phyloP scores from a whole-genome alignment of 768 basidiomycete genomes.

The Mycena crocata region DNA sequence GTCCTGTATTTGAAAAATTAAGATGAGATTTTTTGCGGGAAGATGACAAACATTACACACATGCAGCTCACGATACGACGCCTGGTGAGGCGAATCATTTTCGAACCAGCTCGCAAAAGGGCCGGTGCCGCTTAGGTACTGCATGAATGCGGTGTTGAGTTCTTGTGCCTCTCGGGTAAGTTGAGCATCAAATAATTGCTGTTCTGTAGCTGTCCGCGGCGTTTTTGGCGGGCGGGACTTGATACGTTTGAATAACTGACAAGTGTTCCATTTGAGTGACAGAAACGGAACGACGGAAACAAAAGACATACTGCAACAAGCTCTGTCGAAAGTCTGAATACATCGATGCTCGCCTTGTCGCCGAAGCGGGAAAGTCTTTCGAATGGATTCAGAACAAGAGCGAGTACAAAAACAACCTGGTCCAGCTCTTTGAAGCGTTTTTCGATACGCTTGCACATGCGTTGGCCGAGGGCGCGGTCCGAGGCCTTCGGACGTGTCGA shows the following conservation, averaged over 20 bases:
- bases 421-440: background rate
- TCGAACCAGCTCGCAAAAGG: background rate
- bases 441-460: background rate
- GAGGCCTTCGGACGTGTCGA: too few species aligned
- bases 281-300: background rate
- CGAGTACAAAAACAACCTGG: too few species aligned
- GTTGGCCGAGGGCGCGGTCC: background rate
- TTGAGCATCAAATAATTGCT: too few species aligned
- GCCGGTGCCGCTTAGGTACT: background rate
- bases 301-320: constrained; percentile 1
- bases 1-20: background rate
- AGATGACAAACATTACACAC: too few species aligned
- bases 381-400: too few species aligned
- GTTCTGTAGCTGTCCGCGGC: background rate
- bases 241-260: background rate
- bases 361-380: background rate
- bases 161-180: too few species aligned
- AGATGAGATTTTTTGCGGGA: too few species aligned
- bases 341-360: background rate
- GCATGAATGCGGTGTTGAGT: background rate
- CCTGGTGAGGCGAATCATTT: background rate
- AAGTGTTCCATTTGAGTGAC: background rate
- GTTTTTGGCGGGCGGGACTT: background rate
- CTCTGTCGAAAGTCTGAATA: background rate
- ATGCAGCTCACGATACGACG: background rate